Evolutionary conservation across 2,329 filamentous ascomycete species (phyloP), one percentile per base, ranked within the genome.

Genomic region (Colletotrichum echinochloae): DNA sequence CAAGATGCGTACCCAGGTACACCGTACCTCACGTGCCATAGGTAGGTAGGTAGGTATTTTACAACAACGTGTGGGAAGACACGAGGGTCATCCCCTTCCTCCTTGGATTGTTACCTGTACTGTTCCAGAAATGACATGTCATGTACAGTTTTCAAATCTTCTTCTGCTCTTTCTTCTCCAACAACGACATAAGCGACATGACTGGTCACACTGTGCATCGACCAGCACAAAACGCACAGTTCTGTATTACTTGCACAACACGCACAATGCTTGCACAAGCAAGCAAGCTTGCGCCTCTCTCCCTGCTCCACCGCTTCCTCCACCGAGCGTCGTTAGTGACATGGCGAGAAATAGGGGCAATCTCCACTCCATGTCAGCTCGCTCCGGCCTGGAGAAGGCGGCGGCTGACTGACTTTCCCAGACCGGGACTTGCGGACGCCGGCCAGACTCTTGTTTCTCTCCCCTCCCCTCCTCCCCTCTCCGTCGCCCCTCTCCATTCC

Each of bases 291-390:
- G 41, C 16, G 57, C 23, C 28, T 41, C 7, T 16, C 16, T 44
- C 30, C n/a, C n/a, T 8, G 30, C 41, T 49, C 46, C 57, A 52
- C 51, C 57, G 30, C 57, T 44, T 65, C 46, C n/a, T 51, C 60
- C 65, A 64, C 63, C 63, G 51, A 51, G n/a, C 23, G 41, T 55
- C 26, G 41, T 70, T 70, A 57, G 56, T 55, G 55, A 56, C 6
- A 60, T 60, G 48, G 7, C 62, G 55, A 60, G 57, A 61, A 67
- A 71, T 71, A 68, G 68, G 68, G 68, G 68, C 59, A 71, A 71
- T 71, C 68, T 71, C 68, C 68, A 68, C 60, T 54, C 68, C 39
- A 66, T 30, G 63, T 52, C 56, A 61, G 62, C 48, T 35, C 56
- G 55, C 55, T 44, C 56, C 49, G 62, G 63, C 62, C 61, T 69